Evolutionary conservation across 2,329 filamentous ascomycete genomes (phyloP), one percentile per base, ranked within the genome.

Genomic region (Gnomoniopsis smithogilvyi): DNA sequence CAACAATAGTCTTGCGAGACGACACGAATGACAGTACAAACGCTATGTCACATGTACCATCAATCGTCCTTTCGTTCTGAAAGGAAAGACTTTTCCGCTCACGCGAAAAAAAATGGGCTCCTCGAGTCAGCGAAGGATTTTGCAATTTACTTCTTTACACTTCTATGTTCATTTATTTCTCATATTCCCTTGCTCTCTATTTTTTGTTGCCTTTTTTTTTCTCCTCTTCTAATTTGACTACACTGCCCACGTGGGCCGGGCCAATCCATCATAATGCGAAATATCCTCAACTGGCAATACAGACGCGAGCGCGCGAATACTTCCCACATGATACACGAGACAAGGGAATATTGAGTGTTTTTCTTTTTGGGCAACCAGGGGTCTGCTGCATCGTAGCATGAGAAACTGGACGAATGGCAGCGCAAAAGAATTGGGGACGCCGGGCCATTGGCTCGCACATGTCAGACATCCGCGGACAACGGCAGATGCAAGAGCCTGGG

Each of bases 81-180:
- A 50, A 59, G 50, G 50, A 43, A 62, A 62, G 60, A 62, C 58
- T 50, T 54, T 53, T 54, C 63, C 68, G 69, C 69, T 70, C 69
- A 68, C 69, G 69, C 69, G 67, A 69, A 66, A 49, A 53, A 58
- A 46, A 50, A 54, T 59, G 48, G 62, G 43, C 26, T 43, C 33
- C 33, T 38, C 26, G 30, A 19, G 30, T 34, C 30, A 21, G 22
- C 54, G 54, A 47, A 59, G 54, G 58, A 57, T 61, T 56, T 62
- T 51, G 62, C 59, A 51, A 60, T 54, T 63, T 61, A 45, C 45
- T 57, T 58, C 48, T 53, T 38, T 52, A 41, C 58, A 11, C 56
- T 64, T 61, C 65, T 63, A 53, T 63, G 30, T 57, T 56, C 62
- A 48, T 62, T 50, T 51, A 62, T 47, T 58, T 53, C 62, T 62